These are phyloP conservation scores for Claviceps pazoutovae DNA, from an alignment of 2,329 filamentous ascomycete species.

Conservation along the genomic window DNA sequence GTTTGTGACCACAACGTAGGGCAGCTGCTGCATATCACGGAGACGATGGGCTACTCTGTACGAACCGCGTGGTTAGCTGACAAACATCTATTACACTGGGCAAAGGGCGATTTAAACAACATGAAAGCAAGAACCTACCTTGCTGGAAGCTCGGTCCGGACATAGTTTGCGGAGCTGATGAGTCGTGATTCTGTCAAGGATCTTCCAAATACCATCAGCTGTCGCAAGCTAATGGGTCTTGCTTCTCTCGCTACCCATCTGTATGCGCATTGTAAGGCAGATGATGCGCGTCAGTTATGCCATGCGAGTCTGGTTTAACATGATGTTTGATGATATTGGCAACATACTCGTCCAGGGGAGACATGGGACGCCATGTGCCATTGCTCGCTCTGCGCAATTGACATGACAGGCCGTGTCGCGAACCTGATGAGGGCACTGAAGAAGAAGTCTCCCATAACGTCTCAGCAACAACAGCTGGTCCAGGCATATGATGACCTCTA, in stretches of 20 bases:
- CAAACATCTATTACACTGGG: not conserved
- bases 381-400: slow-evolving; percentile 12
- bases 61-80: not conserved
- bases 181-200: slow-evolving; percentile 81
- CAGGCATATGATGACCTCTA: slow-evolving; percentile 8
- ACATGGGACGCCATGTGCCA: slow-evolving; percentile 46
- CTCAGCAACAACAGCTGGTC: slow-evolving; percentile 1
- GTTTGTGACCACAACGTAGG: slow-evolving; percentile 94
- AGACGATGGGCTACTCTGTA: slow-evolving; percentile 77
- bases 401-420: slow-evolving; percentile 1
- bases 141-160: slow-evolving; percentile 64
- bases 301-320: not conserved
- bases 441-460: not conserved
- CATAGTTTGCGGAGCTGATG: slow-evolving; percentile 92
- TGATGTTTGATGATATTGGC: not conserved
- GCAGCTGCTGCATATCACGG: slow-evolving; percentile 91
- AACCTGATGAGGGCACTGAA: not conserved
- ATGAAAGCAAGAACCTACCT: slow-evolving; percentile 8
- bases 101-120: not conserved
- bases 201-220: slow-evolving; percentile 93
- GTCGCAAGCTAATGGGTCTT: slow-evolving; percentile 86
- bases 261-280: slow-evolving; percentile 2
- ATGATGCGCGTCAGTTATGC: slow-evolving; percentile 3
- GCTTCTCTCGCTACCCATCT: slow-evolving; percentile 92
- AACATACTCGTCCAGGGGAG: slow-evolving; percentile 49